Conservation (phyloP, 2,329 filamentous ascomycete species). For the Karstenula rhodostoma region DNA sequence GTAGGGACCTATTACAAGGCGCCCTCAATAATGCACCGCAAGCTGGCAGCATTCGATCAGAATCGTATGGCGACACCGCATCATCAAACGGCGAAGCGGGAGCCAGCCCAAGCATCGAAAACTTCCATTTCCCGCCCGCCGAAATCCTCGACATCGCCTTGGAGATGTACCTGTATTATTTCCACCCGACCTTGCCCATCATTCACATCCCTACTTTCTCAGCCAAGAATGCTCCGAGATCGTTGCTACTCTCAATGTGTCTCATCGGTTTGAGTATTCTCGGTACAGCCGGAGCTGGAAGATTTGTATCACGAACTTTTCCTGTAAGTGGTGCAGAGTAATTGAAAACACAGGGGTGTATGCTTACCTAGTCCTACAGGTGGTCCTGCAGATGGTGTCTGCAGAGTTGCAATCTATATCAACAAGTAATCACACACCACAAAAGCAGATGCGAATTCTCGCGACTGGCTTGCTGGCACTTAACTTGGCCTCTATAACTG, state of each 20-base stretch:
- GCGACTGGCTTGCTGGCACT: constrained; percentile 59
- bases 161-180: constrained; percentile 63
- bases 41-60: constrained; percentile 28
- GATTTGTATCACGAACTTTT: constrained; percentile 59
- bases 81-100: constrained; percentile 43
- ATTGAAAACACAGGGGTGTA: background rate
- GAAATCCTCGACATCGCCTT: constrained; percentile 63
- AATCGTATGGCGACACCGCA: constrained; percentile 41
- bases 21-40: constrained; percentile 37
- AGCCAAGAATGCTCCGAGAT: constrained; percentile 56
- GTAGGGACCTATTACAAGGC: constrained; percentile 52
- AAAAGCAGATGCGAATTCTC: constrained; percentile 56
- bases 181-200: constrained; percentile 62
- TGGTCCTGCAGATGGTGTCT: constrained; percentile 51
- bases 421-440: constrained; percentile 49
- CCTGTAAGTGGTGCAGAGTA: constrained; percentile 35
- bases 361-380: constrained; percentile 25
- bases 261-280: constrained; percentile 62
- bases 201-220: constrained; percentile 63
- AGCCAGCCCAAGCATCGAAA: constrained; percentile 36
- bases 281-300: constrained; percentile 60
- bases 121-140: constrained; percentile 56
- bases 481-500: constrained; percentile 59
- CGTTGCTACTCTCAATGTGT: constrained; percentile 62
- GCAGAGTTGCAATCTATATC: constrained; percentile 55